Evolutionary conservation across 129 eudicot genomes (phyloP).

Genomic region (Daucus carota): DH1_v3.0 NC_030382.2:49247501-49248000

Average conservation of each 20-base stretch:
- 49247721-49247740: not conserved
- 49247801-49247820: not conserved
- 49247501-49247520: too few species aligned
- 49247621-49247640: too few species aligned
- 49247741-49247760: not conserved
- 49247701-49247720: not conserved
- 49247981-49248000: slow-evolving; percentile 23
- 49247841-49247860: not conserved
- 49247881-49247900: not conserved
- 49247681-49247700: not conserved
- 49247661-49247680: not conserved
- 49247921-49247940: slow-evolving; percentile 28
- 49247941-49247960: slow-evolving; percentile 18
- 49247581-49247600: too few species aligned
- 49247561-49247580: too few species aligned
- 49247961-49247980: slow-evolving; percentile 19
- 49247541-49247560: too few species aligned
- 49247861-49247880: not conserved
- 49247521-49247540: too few species aligned
- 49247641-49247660: not conserved
- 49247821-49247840: not conserved
- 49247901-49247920: slow-evolving; percentile 53
- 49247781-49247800: not conserved
- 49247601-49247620: too few species aligned
- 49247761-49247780: not conserved